Evolutionary conservation across 2,329 filamentous ascomycete species (phyloP).

Genomic region (Alternaria sp.): DNA sequence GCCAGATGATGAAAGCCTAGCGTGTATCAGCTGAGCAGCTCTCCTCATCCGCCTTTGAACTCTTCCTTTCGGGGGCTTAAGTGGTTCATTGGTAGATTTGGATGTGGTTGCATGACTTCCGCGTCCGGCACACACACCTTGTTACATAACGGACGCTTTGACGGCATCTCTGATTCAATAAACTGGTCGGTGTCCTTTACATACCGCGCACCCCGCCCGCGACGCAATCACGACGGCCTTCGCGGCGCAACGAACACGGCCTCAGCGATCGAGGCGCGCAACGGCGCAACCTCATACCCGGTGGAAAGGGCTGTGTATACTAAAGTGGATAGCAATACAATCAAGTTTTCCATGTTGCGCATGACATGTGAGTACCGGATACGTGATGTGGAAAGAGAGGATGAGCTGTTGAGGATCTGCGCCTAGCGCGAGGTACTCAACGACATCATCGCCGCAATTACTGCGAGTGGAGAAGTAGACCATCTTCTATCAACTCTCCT

Average conservation of each 20-base stretch:
- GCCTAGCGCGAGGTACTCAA: background rate
- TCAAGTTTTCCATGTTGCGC: constrained; percentile 1
- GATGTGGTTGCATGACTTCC: constrained; percentile 84
- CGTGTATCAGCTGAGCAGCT: constrained; percentile 91
- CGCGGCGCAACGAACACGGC: background rate
- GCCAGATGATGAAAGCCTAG: constrained; percentile 99
- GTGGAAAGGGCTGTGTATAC: constrained; percentile 1
- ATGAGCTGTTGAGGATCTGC: background rate
- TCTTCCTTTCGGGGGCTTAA: constrained; percentile 91
- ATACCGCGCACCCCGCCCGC: constrained; percentile 5
- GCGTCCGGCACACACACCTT: constrained; percentile 99
- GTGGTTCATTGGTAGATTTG: constrained; percentile 74
- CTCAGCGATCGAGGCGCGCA: background rate
- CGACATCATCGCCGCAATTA: constrained; percentile 26
- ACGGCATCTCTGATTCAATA: constrained; percentile 89
- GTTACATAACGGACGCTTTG: constrained; percentile 96
- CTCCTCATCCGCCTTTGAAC: constrained; percentile 70
- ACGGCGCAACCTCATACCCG: background rate
- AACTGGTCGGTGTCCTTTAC: constrained; percentile 60
- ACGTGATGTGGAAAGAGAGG: background rate
- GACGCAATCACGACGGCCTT: background rate
- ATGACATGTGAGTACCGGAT: background rate
- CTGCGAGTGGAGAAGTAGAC: constrained; percentile 36
- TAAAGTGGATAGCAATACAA: constrained; percentile 3
- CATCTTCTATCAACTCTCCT: constrained; percentile 39